Conservation (phyloP, 2,329 filamentous ascomycete species). For the Stemphylium lycopersici region DNA sequence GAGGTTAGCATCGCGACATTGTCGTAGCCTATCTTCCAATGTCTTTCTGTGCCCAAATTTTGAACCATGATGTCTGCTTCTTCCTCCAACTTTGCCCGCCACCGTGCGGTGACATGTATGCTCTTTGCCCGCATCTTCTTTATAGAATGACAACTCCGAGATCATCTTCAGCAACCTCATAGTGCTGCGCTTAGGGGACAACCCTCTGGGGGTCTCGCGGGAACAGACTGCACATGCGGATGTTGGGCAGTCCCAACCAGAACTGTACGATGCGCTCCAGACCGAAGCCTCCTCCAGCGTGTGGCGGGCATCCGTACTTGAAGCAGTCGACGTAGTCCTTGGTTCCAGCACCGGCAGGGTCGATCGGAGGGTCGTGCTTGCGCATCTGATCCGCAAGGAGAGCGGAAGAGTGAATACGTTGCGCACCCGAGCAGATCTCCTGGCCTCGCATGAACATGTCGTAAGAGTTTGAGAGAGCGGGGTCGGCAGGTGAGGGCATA, state of each 20-base stretch:
- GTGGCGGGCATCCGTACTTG: conserved; percentile 67
- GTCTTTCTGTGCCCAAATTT: too few relatives aligned
- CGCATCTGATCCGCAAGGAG: conserved; percentile 65
- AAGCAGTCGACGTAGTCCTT: conserved; percentile 70
- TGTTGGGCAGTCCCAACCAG: conserved; percentile 69
- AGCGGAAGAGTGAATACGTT: conserved; percentile 68
- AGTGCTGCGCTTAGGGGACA: conserved; percentile 46
- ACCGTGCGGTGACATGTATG: too few relatives aligned
- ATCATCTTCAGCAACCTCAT: neutral
- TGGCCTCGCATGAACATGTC: conserved; percentile 75
- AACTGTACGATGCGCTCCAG: conserved; percentile 71
- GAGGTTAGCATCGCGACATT: too few relatives aligned
- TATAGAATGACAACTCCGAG: too few relatives aligned
- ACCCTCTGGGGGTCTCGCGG: conserved; percentile 67
- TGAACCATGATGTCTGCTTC: too few relatives aligned
- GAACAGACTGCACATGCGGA: conserved; percentile 67
- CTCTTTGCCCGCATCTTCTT: too few relatives aligned
- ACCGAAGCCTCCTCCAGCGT: conserved; percentile 69
- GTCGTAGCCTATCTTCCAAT: too few relatives aligned
- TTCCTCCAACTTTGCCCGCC: too few relatives aligned
- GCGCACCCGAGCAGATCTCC: conserved; percentile 71
- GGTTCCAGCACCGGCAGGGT: conserved; percentile 64
- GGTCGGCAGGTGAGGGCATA: conserved; percentile 64
- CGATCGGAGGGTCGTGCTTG: conserved; percentile 61
- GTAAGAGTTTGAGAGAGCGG: conserved; percentile 65